Evolutionary conservation across 805 yeast species (phyloP).

Genomic region (Nakazawaea ambrosiae): DNA sequence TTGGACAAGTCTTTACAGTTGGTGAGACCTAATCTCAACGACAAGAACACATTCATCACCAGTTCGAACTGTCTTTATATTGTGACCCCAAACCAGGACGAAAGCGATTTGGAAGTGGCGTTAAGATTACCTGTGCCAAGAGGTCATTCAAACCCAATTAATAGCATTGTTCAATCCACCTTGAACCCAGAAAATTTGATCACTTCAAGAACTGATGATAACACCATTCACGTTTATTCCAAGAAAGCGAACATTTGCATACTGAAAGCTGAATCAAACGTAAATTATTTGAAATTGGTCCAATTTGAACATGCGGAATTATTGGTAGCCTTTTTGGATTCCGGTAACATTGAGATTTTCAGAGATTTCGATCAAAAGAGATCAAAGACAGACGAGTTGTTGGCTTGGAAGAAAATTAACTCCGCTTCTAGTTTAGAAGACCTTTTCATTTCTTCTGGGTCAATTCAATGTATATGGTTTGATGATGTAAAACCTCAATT

Average conservation of each 20-base stretch:
- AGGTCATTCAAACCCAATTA: constrained; percentile 25
- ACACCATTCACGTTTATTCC: constrained; percentile 28
- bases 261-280: constrained; percentile 26
- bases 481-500: constrained; percentile 25
- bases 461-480: constrained; percentile 33
- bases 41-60: constrained; percentile 19
- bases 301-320: constrained; percentile 15
- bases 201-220: constrained; percentile 23
- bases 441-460: constrained; percentile 20
- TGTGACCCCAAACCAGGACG: constrained; percentile 20
- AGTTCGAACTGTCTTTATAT: constrained; percentile 20
- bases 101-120: constrained; percentile 20
- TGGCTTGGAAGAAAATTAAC: constrained; percentile 16
- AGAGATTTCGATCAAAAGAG: constrained; percentile 9
- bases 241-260: constrained; percentile 24
- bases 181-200: constrained; percentile 26
- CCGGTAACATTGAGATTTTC: constrained; percentile 27
- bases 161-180: constrained; percentile 27
- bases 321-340: constrained; percentile 24
- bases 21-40: constrained; percentile 21
- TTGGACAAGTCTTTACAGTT: constrained; percentile 15
- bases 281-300: constrained; percentile 21
- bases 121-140: constrained; percentile 26
- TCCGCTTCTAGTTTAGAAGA: constrained; percentile 19
- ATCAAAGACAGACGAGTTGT: constrained; percentile 13